A percentile compares a stretch with the other conserved stretches of the same genome.
Evolutionary conservation across 139 green algal genomes (phyloP).

Genomic region (Tetradesmus obliquus): DNA sequence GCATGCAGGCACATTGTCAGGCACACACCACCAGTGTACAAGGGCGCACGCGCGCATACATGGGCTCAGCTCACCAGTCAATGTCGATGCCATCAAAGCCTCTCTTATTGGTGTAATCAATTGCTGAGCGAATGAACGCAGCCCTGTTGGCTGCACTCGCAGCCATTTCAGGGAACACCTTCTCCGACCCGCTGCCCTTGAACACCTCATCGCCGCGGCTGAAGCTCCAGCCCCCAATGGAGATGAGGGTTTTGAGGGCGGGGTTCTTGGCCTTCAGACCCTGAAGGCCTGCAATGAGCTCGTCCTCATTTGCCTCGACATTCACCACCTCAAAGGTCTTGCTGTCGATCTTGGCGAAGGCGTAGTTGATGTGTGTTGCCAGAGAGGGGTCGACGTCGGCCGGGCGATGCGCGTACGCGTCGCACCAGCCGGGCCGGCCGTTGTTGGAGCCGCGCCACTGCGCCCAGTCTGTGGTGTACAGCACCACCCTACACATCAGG

Average conservation of each 20-base stretch:
- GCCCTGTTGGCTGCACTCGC: not conserved
- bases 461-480: not conserved
- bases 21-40: too few relatives aligned
- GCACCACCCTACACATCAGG: not conserved
- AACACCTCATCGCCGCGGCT: not conserved
- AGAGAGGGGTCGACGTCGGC: not conserved
- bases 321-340: not conserved
- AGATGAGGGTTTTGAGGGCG: not conserved
- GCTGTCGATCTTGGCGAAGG: not conserved
- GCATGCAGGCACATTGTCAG: not conserved
- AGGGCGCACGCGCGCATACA: too few relatives aligned
- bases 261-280: not conserved
- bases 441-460: not conserved
- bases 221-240: slow-evolving; percentile 22
- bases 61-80: not conserved
- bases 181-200: not conserved
- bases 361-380: slow-evolving; percentile 12
- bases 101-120: not conserved
- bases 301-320: not conserved
- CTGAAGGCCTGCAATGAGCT: too few relatives aligned
- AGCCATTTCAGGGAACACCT: not conserved
- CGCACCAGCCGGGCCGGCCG: not conserved
- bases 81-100: slow-evolving; percentile 16
- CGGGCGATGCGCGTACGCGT: not conserved
- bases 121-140: not conserved